Conservation (phyloP, 2,329 filamentous ascomycete genomes). For the Aspergillus flavus region DNA sequence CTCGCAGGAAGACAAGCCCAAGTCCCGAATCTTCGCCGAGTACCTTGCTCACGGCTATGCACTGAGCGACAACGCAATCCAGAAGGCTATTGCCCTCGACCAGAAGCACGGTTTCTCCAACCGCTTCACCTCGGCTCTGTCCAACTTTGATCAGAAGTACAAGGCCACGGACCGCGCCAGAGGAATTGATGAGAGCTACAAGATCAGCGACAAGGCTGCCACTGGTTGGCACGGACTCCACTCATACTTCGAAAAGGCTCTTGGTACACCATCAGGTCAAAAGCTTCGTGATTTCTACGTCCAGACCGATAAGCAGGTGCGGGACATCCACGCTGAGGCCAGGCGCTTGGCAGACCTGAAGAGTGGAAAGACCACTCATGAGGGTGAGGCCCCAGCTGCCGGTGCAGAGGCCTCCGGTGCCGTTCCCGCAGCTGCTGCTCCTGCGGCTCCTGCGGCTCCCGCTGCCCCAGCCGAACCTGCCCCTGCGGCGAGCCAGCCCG, state of each 20-base stretch:
- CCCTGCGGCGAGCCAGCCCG: not conserved
- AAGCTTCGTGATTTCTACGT: conserved; percentile 87
- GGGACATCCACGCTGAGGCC: conserved; percentile 92
- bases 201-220: conserved; percentile 73
- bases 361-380: conserved; percentile 53
- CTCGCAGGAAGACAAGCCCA: conserved; percentile 94
- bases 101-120: conserved; percentile 81
- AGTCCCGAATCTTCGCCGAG: conserved; percentile 89
- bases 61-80: conserved; percentile 74
- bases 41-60: conserved; percentile 95
- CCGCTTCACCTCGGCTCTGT: conserved; percentile 76
- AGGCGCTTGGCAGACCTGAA: conserved; percentile 86
- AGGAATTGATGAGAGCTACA: conserved; percentile 81
- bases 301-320: conserved; percentile 80
- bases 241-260: conserved; percentile 94
- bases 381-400: conserved; percentile 31
- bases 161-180: conserved; percentile 85
- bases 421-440: conserved; percentile 25
- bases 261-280: conserved; percentile 83
- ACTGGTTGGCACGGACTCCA: conserved; percentile 68
- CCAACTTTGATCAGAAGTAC: conserved; percentile 79
- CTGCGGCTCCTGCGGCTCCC: conserved; percentile 6
- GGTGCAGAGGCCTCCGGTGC: conserved; percentile 19
- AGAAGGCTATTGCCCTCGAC: conserved; percentile 85
- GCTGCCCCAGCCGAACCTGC: not conserved